A percentile compares a stretch with the other conserved stretches of the same genome.
Conservation (phyloP, 345 rosid species). For the Adansonia digitata region DNA sequence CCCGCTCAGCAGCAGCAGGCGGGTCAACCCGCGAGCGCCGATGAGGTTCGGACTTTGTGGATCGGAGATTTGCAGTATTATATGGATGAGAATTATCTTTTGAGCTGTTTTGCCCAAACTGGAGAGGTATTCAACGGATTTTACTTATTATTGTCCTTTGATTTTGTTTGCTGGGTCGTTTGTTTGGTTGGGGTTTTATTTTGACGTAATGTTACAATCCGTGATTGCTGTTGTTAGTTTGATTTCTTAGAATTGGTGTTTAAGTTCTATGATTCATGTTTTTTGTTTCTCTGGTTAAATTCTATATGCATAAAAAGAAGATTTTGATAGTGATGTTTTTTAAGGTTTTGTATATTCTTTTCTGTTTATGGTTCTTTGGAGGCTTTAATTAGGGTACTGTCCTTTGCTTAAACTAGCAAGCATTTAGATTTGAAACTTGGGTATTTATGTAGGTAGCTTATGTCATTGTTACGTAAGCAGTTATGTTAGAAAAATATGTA, state of each 20-base stretch:
- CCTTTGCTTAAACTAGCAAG: neutral
- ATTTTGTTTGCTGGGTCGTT: neutral
- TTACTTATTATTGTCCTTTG: neutral
- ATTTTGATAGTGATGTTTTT: neutral
- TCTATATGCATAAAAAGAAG: neutral
- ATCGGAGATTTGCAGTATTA: conserved; percentile 93
- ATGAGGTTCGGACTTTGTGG: conserved; percentile 93
- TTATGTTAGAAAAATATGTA: neutral
- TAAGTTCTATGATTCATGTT: neutral
- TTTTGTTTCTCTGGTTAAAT: neutral
- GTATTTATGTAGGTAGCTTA: neutral
- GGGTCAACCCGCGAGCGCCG: conserved; percentile 39
- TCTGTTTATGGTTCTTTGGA: neutral
- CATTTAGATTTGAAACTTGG: neutral
- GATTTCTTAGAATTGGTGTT: neutral
- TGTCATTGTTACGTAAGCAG: neutral
- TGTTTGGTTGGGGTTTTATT: neutral
- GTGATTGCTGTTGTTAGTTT: neutral
- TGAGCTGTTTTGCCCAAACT: conserved; percentile 50
- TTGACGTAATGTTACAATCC: neutral
- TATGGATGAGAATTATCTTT: conserved; percentile 81
- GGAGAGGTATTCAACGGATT: conserved; percentile 46
- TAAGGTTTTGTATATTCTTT: neutral
- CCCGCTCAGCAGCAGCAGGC: conserved; percentile 29
- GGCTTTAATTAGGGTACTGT: neutral